Evolutionary conservation across 2,329 filamentous ascomycete genomes (phyloP), one percentile per base, ranked within the genome.

Genomic region (Trichoderma aggressivum): DNA sequence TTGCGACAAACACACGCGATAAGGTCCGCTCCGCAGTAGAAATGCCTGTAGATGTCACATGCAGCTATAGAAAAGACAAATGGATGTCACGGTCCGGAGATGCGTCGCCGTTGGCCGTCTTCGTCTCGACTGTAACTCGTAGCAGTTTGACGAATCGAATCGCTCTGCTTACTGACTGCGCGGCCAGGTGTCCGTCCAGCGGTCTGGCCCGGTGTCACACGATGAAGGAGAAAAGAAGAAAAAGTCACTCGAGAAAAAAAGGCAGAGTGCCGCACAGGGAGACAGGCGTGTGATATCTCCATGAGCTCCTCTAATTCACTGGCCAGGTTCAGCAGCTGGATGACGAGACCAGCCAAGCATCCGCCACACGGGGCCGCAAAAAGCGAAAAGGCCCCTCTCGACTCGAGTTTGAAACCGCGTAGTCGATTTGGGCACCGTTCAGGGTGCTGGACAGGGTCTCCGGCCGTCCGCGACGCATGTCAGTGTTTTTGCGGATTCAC

Each of bases 341-440:
- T 56, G 59, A 58, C 24, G 53, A 59, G 59, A 47, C 30, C 39
- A 58, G 32, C 50, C 55, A 59, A 61, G 65, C 43, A 69, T 12
- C 56, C 65, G 56, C 65, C 65, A 53, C 65, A 69, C 30, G 65
- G 65, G 65, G 65, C 39, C 43, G 39, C 26, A 47, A 47, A 50
- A 60, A 24, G 34, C 39, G 21, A 16, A 53, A 69, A 60, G 36
- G 34, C 53, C 69, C 69, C 60, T 34, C 55, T 60, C 61, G 60
- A 21, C 55, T 65, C 62, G 61, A 24, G 39, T 50, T 59, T 71
- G 69, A 71, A 71, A 71, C 69, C 69, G 67, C 67, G 67, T 65
- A 71, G 47, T 65, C 24, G 18, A 53, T 53, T 53, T 53, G 56
- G 60, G 47, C 47, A 11, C 69, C 69, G 50, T 59, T 56, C 62